These are phyloP conservation scores for Chaetothyriales sp. DNA, from an alignment of 2,329 filamentous ascomycete species.

Conservation along the genomic window DNA sequence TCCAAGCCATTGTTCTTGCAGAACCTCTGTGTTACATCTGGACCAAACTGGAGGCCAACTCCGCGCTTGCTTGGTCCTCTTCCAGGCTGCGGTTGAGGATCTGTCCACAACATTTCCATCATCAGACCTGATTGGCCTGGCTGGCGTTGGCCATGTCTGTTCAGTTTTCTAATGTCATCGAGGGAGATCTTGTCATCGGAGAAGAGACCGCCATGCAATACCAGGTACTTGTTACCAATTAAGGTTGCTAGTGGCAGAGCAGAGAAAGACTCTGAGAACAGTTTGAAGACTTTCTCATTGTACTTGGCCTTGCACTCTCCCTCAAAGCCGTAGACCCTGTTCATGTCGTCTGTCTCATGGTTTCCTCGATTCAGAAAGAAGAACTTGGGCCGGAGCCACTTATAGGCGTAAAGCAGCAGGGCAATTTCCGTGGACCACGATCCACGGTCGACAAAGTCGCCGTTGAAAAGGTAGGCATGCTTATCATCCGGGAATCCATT, in stretches of 20 bases:
- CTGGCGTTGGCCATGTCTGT: slow-evolving; percentile 79
- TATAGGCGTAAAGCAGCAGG: slow-evolving; percentile 84
- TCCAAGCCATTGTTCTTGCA: slow-evolving; percentile 91
- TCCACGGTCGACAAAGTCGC: slow-evolving; percentile 93
- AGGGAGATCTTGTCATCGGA: slow-evolving; percentile 62
- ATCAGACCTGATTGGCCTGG: slow-evolving; percentile 87
- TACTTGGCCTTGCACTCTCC: slow-evolving; percentile 98
- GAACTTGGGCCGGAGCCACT: slow-evolving; percentile 73
- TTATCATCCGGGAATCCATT: slow-evolving; percentile 74
- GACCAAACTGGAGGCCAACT: slow-evolving; percentile 90
- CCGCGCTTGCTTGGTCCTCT: slow-evolving; percentile 91
- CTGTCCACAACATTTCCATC: slow-evolving; percentile 99
- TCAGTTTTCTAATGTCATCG: slow-evolving; percentile 84
- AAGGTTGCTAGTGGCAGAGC: slow-evolving; percentile 82
- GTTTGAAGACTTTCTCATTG: slow-evolving; percentile 85
- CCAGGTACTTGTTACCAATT: slow-evolving; percentile 42
- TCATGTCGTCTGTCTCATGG: slow-evolving; percentile 99
- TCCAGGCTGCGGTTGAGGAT: slow-evolving; percentile 73
- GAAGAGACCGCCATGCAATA: slow-evolving; percentile 18
- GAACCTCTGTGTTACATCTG: slow-evolving; percentile 89
- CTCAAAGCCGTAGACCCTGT: slow-evolving; percentile 94
- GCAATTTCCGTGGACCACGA: slow-evolving; percentile 98
- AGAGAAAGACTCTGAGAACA: slow-evolving; percentile 97
- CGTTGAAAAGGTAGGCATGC: slow-evolving; percentile 94
- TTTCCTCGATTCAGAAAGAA: slow-evolving; percentile 98